Base-by-base conservation (phyloP, 148 eudicot species). In the Agrostemma githago region DNA sequence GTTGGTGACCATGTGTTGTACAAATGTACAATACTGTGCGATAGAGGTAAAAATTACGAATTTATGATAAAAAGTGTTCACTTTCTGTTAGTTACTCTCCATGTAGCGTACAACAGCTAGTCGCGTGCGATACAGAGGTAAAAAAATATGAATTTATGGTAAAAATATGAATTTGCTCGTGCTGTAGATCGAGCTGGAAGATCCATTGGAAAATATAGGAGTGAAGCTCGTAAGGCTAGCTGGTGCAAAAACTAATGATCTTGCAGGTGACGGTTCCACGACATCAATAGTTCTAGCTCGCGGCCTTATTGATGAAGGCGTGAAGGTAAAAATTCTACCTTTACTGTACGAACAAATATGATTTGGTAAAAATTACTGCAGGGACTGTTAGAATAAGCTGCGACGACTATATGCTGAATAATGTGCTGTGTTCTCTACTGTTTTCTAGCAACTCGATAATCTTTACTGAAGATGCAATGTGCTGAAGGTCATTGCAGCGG, bases 231-330 rank as follows among this genome's bases (percentile, higher is more conserved):
- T 94, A 58, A 91, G 98, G 64, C 97, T 89, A 80, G 97, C 98
- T 48, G 98, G 93, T 75, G 97, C 98, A 19, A 94, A 87, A 77
- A 94, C 98, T 20, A 94, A 94, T 83, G 93, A 94, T 60, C 86
- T 91, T 62, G 97, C 97, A 72, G 98, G 97, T 72, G 98, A 94
- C 81, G 98, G 98, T 66, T 88, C 89, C 61, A 94, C 98, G 1
- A 91, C 98, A 26, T 94, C 98, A 14, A 83, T 94, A 43, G 83
- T 94, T 46, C 93, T 94, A 81, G 98, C 97, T 51, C 91, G 85
- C 34, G 96, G 98, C 68, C 86, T 94, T 17, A 89, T 91, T 39
- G 81, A 85, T 34, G 97, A 94, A 80, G 98, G 98, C 67, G 84
- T 86, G 74, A 94, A 94, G 98, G 98, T 89, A 81, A 57, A 81